Evolutionary conservation across 2,329 filamentous ascomycete genomes (phyloP).

Genomic region (Tolypocladium tundrense): DNA sequence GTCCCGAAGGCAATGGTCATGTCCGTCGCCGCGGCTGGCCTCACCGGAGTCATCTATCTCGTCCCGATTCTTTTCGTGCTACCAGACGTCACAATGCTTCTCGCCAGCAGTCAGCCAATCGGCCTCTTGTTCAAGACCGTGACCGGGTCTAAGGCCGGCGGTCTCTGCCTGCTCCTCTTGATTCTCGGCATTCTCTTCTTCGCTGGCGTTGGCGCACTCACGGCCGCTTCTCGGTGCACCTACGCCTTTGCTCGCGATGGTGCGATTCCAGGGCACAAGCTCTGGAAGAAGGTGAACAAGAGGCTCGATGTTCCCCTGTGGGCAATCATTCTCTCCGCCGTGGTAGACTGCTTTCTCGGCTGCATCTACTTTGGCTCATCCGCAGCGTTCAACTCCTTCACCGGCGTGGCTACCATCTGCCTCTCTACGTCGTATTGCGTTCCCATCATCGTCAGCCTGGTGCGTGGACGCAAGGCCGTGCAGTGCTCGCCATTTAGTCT

Average conservation of each 20-base stretch:
- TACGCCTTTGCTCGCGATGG: conserved; percentile 69
- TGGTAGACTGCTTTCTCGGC: conserved; percentile 60
- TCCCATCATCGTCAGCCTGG: conserved; percentile 60
- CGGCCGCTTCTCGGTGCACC: conserved; percentile 63
- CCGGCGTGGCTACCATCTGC: conserved; percentile 70
- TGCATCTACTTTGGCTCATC: conserved; percentile 71
- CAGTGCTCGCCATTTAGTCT: conserved; percentile 57
- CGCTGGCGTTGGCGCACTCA: conserved; percentile 66
- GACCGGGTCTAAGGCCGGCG: conserved; percentile 61
- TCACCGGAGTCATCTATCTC: conserved; percentile 54
- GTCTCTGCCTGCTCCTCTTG: conserved; percentile 65
- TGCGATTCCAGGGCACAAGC: conserved; percentile 57
- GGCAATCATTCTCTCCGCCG: conserved; percentile 57
- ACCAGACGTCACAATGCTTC: conserved; percentile 53
- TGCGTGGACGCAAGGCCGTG: conserved; percentile 58
- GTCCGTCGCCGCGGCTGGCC: conserved; percentile 53
- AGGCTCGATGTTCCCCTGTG: conserved; percentile 59
- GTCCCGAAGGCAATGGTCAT: conserved; percentile 60
- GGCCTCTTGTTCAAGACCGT: conserved; percentile 65
- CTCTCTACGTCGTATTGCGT: conserved; percentile 66
- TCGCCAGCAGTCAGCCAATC: conserved; percentile 66
- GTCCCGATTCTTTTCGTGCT: conserved; percentile 69
- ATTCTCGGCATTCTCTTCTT: conserved; percentile 70
- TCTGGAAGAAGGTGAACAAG: conserved; percentile 57
- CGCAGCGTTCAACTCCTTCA: conserved; percentile 71